A percentile compares a stretch with the other conserved stretches of the same genome.
These are phyloP conservation scores for Exophiala aquamarina DNA, from an alignment of 2,329 filamentous ascomycete genomes.

Conservation along the genomic window DNA sequence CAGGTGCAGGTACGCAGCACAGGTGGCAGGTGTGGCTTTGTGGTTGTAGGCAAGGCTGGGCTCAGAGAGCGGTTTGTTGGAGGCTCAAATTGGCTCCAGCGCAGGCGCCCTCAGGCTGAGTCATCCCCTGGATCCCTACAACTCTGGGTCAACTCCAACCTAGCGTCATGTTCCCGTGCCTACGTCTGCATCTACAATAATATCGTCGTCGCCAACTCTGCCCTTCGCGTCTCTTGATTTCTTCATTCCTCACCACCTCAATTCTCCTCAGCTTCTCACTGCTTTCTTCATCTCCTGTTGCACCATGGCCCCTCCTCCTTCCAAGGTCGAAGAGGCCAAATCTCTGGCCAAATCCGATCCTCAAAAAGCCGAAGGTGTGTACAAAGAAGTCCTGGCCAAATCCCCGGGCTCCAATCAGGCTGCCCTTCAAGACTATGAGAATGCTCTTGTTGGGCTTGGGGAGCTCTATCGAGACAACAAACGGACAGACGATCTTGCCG, in stretches of 20 bases:
- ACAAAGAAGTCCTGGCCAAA: constrained; percentile 85
- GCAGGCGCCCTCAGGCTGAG: too few relatives aligned
- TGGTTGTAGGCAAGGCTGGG: background rate
- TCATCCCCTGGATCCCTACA: too few relatives aligned
- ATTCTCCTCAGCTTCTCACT: constrained; percentile 2
- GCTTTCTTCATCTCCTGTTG: constrained; percentile 4
- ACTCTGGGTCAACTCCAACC: too few relatives aligned
- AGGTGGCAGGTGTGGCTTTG: too few relatives aligned
- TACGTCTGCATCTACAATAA: too few relatives aligned
- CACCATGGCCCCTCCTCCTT: constrained; percentile 49
- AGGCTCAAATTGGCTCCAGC: too few relatives aligned
- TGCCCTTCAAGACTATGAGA: constrained; percentile 88
- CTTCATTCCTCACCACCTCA: background rate
- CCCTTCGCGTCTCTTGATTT: constrained; percentile 5
- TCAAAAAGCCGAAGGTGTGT: constrained; percentile 79
- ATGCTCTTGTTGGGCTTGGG: constrained; percentile 81
- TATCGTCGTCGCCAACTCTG: background rate
- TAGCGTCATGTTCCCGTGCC: too few relatives aligned
- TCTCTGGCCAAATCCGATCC: constrained; percentile 78
- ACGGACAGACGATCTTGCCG: constrained; percentile 80
- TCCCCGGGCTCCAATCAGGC: constrained; percentile 81
- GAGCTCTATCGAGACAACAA: constrained; percentile 85
- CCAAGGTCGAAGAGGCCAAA: constrained; percentile 84
- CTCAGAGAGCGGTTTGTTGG: background rate
- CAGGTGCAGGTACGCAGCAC: too few relatives aligned